Percentiles rank a stretch among this genome's conserved stretches.
Evolutionary conservation across 306 rosid species (phyloP).

Genomic region (Trichosanthes cucumerina): DNA sequence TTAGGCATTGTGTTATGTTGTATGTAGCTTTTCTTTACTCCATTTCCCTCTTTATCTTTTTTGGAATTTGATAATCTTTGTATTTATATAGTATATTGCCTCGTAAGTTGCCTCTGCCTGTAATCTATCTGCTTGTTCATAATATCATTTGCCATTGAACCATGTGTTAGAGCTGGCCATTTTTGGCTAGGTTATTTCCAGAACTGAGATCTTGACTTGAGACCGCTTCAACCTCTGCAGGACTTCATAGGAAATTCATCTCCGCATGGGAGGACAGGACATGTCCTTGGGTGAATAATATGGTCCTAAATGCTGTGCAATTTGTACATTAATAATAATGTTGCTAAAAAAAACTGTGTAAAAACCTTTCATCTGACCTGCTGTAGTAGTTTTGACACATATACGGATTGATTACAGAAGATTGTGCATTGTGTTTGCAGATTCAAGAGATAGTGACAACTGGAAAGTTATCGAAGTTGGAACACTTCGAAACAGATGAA

Average conservation of each 20-base stretch:
- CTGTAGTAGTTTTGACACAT: background rate
- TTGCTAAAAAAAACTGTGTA: background rate
- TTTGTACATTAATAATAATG: background rate
- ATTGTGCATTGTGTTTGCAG: constrained; percentile 34
- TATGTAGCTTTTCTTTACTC: background rate
- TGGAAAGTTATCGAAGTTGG: constrained; percentile 79
- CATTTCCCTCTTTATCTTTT: background rate
- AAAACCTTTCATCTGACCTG: background rate
- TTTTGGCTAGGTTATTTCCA: background rate
- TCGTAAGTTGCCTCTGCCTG: background rate
- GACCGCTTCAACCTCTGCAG: background rate
- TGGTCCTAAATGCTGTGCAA: background rate
- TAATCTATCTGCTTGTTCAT: background rate
- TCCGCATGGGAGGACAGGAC: background rate
- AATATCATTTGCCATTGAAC: background rate
- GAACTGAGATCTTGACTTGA: background rate
- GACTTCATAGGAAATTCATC: background rate
- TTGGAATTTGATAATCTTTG: background rate
- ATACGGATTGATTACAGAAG: constrained; percentile 14
- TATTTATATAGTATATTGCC: background rate
- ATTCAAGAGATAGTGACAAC: constrained; percentile 87
- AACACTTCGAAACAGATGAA: constrained; percentile 80
- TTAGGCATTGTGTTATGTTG: background rate
- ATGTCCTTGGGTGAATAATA: background rate
- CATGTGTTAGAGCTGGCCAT: background rate